Base-by-base conservation (phyloP, 2,329 filamentous ascomycete species). In the Apiospora hydei region DNA sequence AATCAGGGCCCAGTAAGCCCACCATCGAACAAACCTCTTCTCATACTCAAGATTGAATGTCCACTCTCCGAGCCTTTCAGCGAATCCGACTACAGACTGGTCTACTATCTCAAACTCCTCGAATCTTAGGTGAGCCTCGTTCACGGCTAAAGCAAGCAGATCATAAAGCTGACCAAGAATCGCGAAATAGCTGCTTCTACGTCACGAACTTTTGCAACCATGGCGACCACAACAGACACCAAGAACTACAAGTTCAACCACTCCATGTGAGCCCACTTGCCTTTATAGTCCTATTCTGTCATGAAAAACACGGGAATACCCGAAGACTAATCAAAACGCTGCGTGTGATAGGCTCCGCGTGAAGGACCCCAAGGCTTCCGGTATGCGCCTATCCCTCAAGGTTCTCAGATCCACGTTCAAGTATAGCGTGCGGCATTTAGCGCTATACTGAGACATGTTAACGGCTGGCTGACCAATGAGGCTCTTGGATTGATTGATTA, bases 231-330 rank as follows among this genome's bases (percentile, higher is more conserved):
- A 3, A 97, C 95, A 0, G 90, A 98, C 75, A 85, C 88, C 1
- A 87, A 86, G 75, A 93, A 89, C 74, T 98, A 98, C 85, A 94
- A 96, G 83, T 87, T 92, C 82, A 96, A 96, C 84, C 94, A 96
- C 86, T 93, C 93, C 72, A 98, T 98, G 96, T 90, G 80, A 80
- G 87, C 6, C 24, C 69, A 53, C 14, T 41, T 57, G 34, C 10
- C 57, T 16, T 24, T 24, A 14, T 41, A 34, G 18, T 1, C 41
- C 34, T 64, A 4, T 18, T 26, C 24, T 11, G 53, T n/a, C 8
- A 8, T n/a, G 53, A 18, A 18, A 61, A 34, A 2, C 26, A 34
- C 51, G 53, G 53, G 30, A 34, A 61, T 30, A 61, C 18, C 53
- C 30, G 53, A 61, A 3, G 11, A 18, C 66, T 68, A 30, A 68